Base-by-base conservation (phyloP, 108 stramenopile genomes). In the Skeletonema marinoi region DNA sequence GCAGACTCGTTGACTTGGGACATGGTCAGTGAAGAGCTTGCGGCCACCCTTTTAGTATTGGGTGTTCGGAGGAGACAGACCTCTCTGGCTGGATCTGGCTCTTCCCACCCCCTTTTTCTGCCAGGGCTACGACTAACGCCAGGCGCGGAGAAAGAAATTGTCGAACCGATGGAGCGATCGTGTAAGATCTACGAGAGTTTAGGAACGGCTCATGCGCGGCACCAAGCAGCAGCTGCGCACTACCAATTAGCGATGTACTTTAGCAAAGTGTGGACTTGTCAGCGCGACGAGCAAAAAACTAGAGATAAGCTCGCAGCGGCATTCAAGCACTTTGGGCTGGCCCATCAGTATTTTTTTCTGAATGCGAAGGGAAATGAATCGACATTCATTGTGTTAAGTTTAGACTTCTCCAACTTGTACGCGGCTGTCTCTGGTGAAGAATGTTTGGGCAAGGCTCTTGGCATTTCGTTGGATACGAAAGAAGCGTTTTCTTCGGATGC, bases 211-310 rank as follows among this genome's bases (percentile, higher is more conserved):
- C 80, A 66, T 39, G 66, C 73, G 2, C 51, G 38, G 30, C 89
- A 93, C 58, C 92, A 95, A 75, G 91, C 89, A 60, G 94, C 94
- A 4, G 94, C 94, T 30, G 87, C 87, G 7, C 88, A 95, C 60
- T 95, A 95, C 71, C 94, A 95, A 51, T 78, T 95, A 11, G 94
- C 94, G 4, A 78, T 91, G 21, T 92, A 87, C 54, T 92, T 76
- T 70, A 77, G 85, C 25, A 91, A 90, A 54, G 77, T 95, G 2
- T 95, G 92, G 92, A 93, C 92, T 12, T 92, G 92, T 68, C 92
- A 95, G 77, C 76, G 88, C 1, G 87, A 93, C 65, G 92, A 95
- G 67, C 31, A 71, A 9, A 90, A 90, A 64, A 93, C 94, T 4
- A 70, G 92, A 64, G 90, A 93, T 56, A 95, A 93, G 70, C 68